These are phyloP conservation scores for Lupinus albus DNA, from an alignment of 306 rosid genomes.

Conservation along the genomic window DNA sequence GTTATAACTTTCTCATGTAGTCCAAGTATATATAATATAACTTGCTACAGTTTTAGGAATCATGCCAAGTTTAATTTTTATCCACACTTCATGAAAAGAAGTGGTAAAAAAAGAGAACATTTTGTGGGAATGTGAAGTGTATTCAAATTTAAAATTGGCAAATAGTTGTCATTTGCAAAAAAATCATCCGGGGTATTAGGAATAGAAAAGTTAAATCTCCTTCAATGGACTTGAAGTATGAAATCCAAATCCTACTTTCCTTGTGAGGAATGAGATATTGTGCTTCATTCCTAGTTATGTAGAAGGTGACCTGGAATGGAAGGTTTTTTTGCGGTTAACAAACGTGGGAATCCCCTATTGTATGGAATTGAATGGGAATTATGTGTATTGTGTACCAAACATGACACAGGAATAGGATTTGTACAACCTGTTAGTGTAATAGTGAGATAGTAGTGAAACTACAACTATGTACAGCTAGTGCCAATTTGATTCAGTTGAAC, in stretches of 20 bases:
- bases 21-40: too few relatives aligned
- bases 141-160: neutral
- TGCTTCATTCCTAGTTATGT: neutral
- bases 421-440: neutral
- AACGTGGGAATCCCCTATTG: neutral
- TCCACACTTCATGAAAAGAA: too few relatives aligned
- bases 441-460: neutral
- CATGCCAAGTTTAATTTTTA: neutral
- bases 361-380: neutral
- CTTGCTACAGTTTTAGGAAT: neutral
- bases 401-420: neutral
- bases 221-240: neutral
- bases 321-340: neutral
- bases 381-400: neutral
- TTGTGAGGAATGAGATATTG: neutral
- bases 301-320: neutral
- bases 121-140: neutral
- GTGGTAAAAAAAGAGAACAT: slow-evolving; percentile 1
- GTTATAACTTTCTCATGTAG: neutral
- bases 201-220: too few relatives aligned
- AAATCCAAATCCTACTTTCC: neutral
- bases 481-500: neutral
- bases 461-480: neutral
- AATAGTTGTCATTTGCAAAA: neutral
- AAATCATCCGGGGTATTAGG: neutral